These are phyloP conservation scores for Leccinum pachyderme DNA, from an alignment of 1,284 basidiomycete genomes.

Conservation along the genomic window DNA sequence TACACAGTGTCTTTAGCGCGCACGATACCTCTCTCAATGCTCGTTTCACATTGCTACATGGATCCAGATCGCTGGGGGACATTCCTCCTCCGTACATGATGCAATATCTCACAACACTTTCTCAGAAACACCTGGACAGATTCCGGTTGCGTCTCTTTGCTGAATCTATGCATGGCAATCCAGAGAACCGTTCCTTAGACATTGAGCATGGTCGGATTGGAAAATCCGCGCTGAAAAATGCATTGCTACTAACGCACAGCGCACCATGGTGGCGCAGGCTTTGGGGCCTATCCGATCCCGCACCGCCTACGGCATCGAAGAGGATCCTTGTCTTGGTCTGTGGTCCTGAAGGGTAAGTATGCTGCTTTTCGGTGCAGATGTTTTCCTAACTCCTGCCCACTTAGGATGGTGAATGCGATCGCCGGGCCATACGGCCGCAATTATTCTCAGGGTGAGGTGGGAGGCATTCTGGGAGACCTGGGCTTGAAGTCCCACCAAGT, in stretches of 20 bases:
- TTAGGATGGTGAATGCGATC: conserved; percentile 71
- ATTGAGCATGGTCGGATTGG: conserved; percentile 48
- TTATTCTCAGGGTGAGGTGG: conserved; percentile 69
- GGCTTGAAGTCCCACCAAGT: conserved; percentile 64
- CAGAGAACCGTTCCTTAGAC: conserved; percentile 17
- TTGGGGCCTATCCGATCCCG: conserved; percentile 28
- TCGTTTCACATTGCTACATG: conserved; percentile 70
- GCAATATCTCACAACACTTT: conserved; percentile 46
- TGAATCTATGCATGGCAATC: conserved; percentile 43
- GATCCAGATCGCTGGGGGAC: conserved; percentile 55
- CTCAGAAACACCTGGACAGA: conserved; percentile 48
- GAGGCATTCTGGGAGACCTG: conserved; percentile 64
- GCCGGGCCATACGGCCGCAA: conserved; percentile 76
- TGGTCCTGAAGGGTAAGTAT: conserved; percentile 73
- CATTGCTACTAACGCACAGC: conserved; percentile 33
- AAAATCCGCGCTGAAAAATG: conserved; percentile 44
- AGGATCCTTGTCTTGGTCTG: conserved; percentile 69
- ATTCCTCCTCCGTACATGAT: conserved; percentile 65
- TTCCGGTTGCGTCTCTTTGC: conserved; percentile 62
- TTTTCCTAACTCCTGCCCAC: conserved; percentile 6
- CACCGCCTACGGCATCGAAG: conserved; percentile 21
- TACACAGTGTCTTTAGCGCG: conserved; percentile 41
- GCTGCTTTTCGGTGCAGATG: neutral
- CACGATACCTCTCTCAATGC: conserved; percentile 36
- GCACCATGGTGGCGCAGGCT: conserved; percentile 47